Conservation (phyloP, 2,329 filamentous ascomycete species). For the Pseudomassariella vexata region DNA sequence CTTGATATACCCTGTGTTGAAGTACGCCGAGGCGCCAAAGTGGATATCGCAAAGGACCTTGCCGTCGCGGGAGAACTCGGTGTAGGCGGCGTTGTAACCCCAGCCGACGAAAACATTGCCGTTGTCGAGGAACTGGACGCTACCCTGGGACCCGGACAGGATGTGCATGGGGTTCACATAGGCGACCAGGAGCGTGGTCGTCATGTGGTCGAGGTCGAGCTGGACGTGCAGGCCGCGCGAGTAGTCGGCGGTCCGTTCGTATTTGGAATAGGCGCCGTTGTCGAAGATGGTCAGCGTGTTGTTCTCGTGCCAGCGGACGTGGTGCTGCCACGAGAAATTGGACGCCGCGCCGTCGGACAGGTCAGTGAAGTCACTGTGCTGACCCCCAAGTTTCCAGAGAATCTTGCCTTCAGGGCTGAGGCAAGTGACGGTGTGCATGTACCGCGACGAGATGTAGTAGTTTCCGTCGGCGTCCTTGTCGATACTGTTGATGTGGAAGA, state of each 20-base stretch:
- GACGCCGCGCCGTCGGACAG: constrained; percentile 28
- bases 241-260: constrained; percentile 9
- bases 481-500: constrained; percentile 52
- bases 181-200: constrained; percentile 26
- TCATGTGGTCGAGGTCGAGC: constrained; percentile 27
- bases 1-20: not conserved
- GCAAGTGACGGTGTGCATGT: constrained; percentile 41
- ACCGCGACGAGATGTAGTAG: constrained; percentile 48
- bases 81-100: constrained; percentile 23
- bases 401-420: constrained; percentile 38
- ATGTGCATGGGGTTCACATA: constrained; percentile 31
- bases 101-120: constrained; percentile 38
- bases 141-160: constrained; percentile 36
- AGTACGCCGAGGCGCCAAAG: not conserved
- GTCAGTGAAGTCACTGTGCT: constrained; percentile 33
- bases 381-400: constrained; percentile 48
- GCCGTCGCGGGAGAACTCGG: constrained; percentile 19
- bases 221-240: constrained; percentile 25
- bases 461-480: constrained; percentile 44
- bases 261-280: constrained; percentile 30
- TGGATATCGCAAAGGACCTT: constrained; percentile 11
- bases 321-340: constrained; percentile 45
- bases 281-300: constrained; percentile 32
- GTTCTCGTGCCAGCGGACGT: constrained; percentile 38
- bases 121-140: constrained; percentile 34